Percentiles rank a stretch among this genome's conserved stretches.
Evolutionary conservation across 768 basidiomycete genomes (phyloP).

Genomic region (Candolleomyces eurysporus): DNA sequence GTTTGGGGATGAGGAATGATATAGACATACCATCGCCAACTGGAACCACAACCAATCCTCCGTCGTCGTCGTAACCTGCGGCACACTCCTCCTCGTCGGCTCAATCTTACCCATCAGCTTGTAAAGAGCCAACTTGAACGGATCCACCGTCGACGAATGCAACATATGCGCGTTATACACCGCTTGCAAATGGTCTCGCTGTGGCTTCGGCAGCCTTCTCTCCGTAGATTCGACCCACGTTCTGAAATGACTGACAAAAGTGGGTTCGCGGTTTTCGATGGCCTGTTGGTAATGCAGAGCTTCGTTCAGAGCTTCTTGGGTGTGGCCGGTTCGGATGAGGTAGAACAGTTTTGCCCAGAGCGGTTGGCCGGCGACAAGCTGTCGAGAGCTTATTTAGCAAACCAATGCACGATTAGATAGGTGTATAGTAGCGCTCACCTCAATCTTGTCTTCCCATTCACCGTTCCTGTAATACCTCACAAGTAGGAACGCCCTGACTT

Average conservation of each 20-base stretch:
- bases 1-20: no score
- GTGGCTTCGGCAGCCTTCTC: constrained; percentile 69
- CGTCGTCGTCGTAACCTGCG: constrained; percentile 84
- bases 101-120: constrained; percentile 95
- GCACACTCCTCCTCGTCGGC: constrained; percentile 71
- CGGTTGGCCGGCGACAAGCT: constrained; percentile 85
- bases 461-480: constrained; percentile 76
- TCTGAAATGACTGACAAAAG: constrained; percentile 80
- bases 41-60: constrained; percentile 99
- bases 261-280: constrained; percentile 74
- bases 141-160: constrained; percentile 84
- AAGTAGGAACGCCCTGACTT: constrained; percentile 82
- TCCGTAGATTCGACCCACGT: constrained; percentile 83
- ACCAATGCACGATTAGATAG: background rate
- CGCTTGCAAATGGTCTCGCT: constrained; percentile 78
- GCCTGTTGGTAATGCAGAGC: constrained; percentile 67
- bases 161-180: constrained; percentile 87
- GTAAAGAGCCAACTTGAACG: constrained; percentile 95
- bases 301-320: constrained; percentile 77
- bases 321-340: constrained; percentile 83
- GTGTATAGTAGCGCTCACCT: constrained; percentile 48
- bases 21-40: constrained; percentile 65
- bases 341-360: constrained; percentile 95
- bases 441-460: constrained; percentile 87
- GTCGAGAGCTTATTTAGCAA: background rate